Conservation (phyloP, 1,139 yeast genomes). For the Geotrichum siamense region DNA sequence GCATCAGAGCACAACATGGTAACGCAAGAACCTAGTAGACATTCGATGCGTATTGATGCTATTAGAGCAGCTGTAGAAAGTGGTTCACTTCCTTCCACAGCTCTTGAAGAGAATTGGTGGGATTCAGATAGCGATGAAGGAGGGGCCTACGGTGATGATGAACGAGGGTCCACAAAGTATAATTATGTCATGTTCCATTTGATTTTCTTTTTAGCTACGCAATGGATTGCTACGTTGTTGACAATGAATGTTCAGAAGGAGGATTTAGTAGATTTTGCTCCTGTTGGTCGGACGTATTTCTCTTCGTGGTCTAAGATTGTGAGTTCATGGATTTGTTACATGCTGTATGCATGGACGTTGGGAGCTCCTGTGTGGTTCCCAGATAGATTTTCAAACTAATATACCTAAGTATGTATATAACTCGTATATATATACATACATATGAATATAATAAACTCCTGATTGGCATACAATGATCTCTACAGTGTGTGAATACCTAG, state of each 20-base stretch:
- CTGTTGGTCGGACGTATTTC: constrained; percentile 95
- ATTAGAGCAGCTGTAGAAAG: constrained; percentile 89
- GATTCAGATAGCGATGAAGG: constrained; percentile 29
- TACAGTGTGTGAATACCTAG: no score
- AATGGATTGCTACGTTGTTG: constrained; percentile 88
- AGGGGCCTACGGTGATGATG: constrained; percentile 47
- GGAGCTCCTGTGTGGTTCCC: constrained; percentile 88
- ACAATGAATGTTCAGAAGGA: constrained; percentile 88
- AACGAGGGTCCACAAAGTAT: constrained; percentile 62
- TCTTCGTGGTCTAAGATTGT: constrained; percentile 91
- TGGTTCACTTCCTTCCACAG: constrained; percentile 91
- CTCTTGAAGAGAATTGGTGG: constrained; percentile 61
- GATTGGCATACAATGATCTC: no score
- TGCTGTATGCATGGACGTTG: constrained; percentile 82
- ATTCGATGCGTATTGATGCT: constrained; percentile 80
- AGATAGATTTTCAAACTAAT: constrained; percentile 51
- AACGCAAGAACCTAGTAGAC: constrained; percentile 54
- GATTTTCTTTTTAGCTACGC: constrained; percentile 91
- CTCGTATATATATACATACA: no score
- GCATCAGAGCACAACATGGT: constrained; percentile 34
- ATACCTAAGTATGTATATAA: no score
- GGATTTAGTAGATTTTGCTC: constrained; percentile 81
- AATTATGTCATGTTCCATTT: constrained; percentile 85
- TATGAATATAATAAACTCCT: no score
- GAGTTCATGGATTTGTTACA: constrained; percentile 87